These are phyloP conservation scores for Erythrophleum fordii DNA, from an alignment of 306 rosid genomes.

Conservation along the genomic window DNA sequence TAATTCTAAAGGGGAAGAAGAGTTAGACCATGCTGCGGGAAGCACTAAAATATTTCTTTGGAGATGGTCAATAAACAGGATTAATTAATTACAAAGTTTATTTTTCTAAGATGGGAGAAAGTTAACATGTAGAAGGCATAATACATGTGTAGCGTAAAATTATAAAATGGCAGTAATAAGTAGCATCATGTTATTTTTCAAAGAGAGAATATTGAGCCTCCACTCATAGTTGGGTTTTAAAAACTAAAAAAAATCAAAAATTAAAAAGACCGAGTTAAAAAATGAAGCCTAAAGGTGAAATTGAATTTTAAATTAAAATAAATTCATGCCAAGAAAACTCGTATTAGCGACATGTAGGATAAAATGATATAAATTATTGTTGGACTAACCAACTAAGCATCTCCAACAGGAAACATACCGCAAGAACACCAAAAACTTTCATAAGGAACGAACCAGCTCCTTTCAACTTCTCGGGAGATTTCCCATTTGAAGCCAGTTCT, in stretches of 20 bases:
- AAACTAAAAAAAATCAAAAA: neutral
- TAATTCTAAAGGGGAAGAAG: slow-evolving; percentile 20
- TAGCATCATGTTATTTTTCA: neutral
- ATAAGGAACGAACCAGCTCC: slow-evolving; percentile 96
- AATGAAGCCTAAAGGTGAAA: neutral
- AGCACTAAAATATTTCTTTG: neutral
- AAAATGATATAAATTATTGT: neutral
- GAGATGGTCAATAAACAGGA: neutral
- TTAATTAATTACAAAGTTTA: neutral
- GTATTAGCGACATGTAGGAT: neutral
- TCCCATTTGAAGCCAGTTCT: slow-evolving; percentile 78
- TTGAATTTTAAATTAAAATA: slow-evolving; percentile 7
- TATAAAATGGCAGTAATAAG: neutral
- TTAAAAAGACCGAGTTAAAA: neutral
- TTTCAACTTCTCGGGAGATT: slow-evolving; percentile 89
- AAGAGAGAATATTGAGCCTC: neutral
- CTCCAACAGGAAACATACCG: slow-evolving; percentile 58
- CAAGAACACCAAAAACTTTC: slow-evolving; percentile 96
- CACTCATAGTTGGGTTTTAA: neutral
- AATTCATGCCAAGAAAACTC: neutral
- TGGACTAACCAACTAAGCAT: neutral
- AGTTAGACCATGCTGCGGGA: neutral
- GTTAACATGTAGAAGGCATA: neutral
- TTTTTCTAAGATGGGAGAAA: neutral
- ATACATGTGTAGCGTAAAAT: neutral